Conservation (phyloP, 805 yeast genomes). For the Zygosaccharomyces pseudorouxii region DNA sequence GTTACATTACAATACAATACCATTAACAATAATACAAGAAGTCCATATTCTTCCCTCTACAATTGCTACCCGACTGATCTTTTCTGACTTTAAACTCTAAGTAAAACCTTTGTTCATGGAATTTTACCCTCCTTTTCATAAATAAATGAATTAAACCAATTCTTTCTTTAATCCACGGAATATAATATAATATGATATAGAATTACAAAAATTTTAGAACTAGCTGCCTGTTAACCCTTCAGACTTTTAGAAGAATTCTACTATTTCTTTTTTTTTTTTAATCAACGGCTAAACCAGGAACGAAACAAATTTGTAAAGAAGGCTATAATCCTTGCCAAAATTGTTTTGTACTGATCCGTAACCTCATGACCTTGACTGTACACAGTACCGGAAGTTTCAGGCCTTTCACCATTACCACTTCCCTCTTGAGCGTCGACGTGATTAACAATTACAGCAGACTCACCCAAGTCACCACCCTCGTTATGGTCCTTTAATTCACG, state of each 20-base stretch:
- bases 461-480: conserved; percentile 2
- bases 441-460: conserved; percentile 13
- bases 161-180: neutral
- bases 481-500: neutral
- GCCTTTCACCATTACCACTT: conserved; percentile 8
- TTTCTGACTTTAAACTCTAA: neutral
- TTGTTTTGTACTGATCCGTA: conserved; percentile 16
- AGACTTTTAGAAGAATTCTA: no score
- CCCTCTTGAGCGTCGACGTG: conserved; percentile 19
- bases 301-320: conserved; percentile 20
- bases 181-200: neutral
- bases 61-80: neutral
- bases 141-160: neutral
- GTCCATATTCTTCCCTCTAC: neutral
- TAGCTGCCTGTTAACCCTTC: neutral
- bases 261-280: neutral
- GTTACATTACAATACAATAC: neutral
- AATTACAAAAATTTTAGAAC: neutral
- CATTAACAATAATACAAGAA: no score
- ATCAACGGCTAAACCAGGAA: conserved; percentile 18
- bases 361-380: conserved; percentile 12
- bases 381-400: conserved; percentile 13
- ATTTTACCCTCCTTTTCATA: neutral
- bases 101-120: neutral
- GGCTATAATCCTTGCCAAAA: conserved; percentile 20